Percentiles rank a stretch among this genome's conserved stretches.
phyloP scores from a whole-genome alignment of 2,329 filamentous ascomycete genomes.

The Aspergillus sclerotialis region DNA sequence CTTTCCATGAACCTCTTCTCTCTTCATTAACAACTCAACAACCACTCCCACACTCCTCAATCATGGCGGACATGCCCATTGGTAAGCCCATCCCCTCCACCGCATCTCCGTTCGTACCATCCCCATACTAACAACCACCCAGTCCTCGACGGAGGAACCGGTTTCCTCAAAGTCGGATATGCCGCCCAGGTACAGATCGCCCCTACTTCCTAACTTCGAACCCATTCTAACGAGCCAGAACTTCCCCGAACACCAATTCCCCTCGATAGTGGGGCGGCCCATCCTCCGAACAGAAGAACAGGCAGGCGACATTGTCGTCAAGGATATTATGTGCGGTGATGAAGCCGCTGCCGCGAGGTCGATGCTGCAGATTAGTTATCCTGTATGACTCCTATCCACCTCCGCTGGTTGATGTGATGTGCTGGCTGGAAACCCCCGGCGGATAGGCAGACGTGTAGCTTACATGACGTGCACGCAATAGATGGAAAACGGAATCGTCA shows the following conservation, averaged over 20 bases:
- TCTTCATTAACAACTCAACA: too few relatives aligned
- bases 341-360: slow-evolving; percentile 91
- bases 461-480: too few relatives aligned
- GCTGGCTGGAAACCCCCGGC: too few relatives aligned
- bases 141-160: slow-evolving; percentile 99
- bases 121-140: slow-evolving; percentile 23
- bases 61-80: slow-evolving; percentile 45
- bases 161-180: slow-evolving; percentile 99
- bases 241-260: slow-evolving; percentile 98
- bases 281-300: slow-evolving; percentile 95
- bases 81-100: slow-evolving; percentile 28
- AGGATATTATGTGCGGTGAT: slow-evolving; percentile 99
- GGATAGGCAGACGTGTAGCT: too few relatives aligned
- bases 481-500: slow-evolving; percentile 99
- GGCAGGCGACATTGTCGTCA: slow-evolving; percentile 66
- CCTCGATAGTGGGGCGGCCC: slow-evolving; percentile 93
- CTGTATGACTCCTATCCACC: slow-evolving; percentile 46
- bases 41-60: slow-evolving; percentile 5
- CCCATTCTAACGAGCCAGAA: slow-evolving; percentile 52
- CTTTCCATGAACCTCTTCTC: neutral
- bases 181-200: slow-evolving; percentile 65
- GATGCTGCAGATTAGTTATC: slow-evolving; percentile 98
- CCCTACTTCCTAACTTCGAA: slow-evolving; percentile 5
- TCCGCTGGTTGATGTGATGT: too few relatives aligned
- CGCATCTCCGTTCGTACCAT: slow-evolving; percentile 14